phyloP scores from a whole-genome alignment of 1,284 basidiomycete genomes.

The Naganishia sp. region DNA sequence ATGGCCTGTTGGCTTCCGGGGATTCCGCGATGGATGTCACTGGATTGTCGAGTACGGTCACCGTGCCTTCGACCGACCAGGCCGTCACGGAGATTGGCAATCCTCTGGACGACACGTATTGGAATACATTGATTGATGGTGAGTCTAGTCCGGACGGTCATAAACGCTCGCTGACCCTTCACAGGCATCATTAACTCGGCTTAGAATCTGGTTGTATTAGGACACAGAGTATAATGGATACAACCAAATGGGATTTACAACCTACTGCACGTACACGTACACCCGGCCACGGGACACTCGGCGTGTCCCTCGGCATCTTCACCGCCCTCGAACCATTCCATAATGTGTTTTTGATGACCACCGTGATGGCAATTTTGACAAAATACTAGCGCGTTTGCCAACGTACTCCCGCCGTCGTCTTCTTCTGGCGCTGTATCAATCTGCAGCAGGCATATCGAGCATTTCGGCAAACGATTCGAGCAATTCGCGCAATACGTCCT shows the following conservation, averaged over 20 bases:
- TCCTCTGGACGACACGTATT: slow-evolving; percentile 48
- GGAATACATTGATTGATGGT: slow-evolving; percentile 55
- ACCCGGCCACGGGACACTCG: slow-evolving; percentile 50
- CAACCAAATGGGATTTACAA: neutral
- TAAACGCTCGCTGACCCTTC: neutral
- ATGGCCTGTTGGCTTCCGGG: slow-evolving; percentile 14
- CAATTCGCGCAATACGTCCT: slow-evolving; percentile 33
- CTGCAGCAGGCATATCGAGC: slow-evolving; percentile 30
- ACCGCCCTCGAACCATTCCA: slow-evolving; percentile 49
- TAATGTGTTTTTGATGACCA: slow-evolving; percentile 50
- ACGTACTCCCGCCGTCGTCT: slow-evolving; percentile 35
- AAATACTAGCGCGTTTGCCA: slow-evolving; percentile 49
- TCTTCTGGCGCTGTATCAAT: slow-evolving; percentile 33
- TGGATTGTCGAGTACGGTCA: slow-evolving; percentile 16
- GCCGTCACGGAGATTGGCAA: slow-evolving; percentile 17
- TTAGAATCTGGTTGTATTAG: slow-evolving; percentile 8
- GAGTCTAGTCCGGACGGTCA: slow-evolving; percentile 22
- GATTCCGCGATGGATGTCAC: slow-evolving; percentile 16
- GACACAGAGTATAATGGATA: neutral
- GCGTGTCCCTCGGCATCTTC: slow-evolving; percentile 45
- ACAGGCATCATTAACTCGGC: slow-evolving; percentile 26
- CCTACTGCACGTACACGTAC: slow-evolving; percentile 28
- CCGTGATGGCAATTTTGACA: slow-evolving; percentile 53
- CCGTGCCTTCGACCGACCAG: slow-evolving; percentile 6
- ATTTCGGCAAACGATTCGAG: slow-evolving; percentile 33